Evolutionary conservation across 192 early-diverging fungal genomes (phyloP).

Genomic region (Backusella psychrophila): DNA sequence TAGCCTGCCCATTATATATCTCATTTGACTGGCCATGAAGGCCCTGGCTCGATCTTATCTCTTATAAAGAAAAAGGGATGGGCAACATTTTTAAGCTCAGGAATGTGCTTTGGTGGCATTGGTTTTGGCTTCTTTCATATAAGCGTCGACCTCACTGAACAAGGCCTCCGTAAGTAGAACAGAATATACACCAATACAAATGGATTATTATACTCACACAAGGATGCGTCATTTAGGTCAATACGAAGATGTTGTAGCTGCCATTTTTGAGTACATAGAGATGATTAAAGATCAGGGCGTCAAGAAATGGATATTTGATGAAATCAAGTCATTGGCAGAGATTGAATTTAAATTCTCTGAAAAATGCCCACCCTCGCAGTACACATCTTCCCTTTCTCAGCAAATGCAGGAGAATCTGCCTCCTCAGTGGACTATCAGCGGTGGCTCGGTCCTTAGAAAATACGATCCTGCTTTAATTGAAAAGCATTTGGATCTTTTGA

Average conservation of each 20-base stretch:
- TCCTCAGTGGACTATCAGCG: conserved; percentile 62
- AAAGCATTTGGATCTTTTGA: conserved; percentile 56
- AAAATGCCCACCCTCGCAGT: conserved; percentile 59
- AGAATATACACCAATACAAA: conserved; percentile 52
- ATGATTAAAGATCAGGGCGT: conserved; percentile 70
- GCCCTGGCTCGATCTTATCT: conserved; percentile 76
- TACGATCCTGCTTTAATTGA: conserved; percentile 63
- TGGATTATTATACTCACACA: conserved; percentile 40
- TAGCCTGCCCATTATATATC: conserved; percentile 74
- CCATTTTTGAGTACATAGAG: conserved; percentile 88
- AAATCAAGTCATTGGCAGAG: conserved; percentile 52
- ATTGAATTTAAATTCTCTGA: conserved; percentile 68
- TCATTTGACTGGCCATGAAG: conserved; percentile 87
- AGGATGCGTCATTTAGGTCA: conserved; percentile 56
- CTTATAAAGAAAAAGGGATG: conserved; percentile 81
- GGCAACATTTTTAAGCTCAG: conserved; percentile 67
- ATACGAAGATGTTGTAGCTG: conserved; percentile 65
- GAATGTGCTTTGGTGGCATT: conserved; percentile 31
- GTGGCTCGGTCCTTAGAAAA: conserved; percentile 55
- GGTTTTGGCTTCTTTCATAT: conserved; percentile 76
- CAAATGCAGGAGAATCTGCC: conserved; percentile 74
- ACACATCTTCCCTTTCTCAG: conserved; percentile 62
- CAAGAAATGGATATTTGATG: conserved; percentile 81
- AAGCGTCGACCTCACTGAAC: conserved; percentile 70
- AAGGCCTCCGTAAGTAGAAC: conserved; percentile 61